phyloP scores from a whole-genome alignment of 768 basidiomycete species.

The Russula lepida region DNA sequence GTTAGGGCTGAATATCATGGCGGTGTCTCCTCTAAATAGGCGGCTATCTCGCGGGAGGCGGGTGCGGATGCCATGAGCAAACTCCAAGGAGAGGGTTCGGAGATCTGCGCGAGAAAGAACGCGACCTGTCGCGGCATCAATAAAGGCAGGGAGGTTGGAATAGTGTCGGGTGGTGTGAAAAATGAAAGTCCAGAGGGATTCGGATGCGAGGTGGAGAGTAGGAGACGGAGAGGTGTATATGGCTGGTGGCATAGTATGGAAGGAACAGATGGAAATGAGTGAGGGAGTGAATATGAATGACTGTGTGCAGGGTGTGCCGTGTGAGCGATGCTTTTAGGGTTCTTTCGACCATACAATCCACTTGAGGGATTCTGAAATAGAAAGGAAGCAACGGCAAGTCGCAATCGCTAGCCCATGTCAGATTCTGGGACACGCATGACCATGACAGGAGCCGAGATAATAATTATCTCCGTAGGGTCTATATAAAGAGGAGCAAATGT shows the following conservation, averaged over 20 bases:
- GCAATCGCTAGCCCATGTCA: background rate
- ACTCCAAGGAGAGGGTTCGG: constrained; percentile 42
- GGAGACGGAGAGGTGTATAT: constrained; percentile 4
- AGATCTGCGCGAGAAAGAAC: constrained; percentile 49
- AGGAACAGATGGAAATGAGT: background rate
- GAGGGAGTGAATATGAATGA: background rate
- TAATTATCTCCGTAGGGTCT: too few relatives aligned
- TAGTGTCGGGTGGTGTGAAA: constrained; percentile 7
- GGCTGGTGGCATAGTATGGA: constrained; percentile 20
- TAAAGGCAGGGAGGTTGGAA: constrained; percentile 40
- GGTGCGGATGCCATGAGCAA: constrained; percentile 50
- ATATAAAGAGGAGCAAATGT: too few relatives aligned
- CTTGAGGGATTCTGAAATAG: background rate
- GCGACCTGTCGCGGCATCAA: constrained; percentile 55
- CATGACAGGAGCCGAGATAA: background rate
- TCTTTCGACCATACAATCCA: background rate
- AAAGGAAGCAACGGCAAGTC: background rate
- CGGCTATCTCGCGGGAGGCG: constrained; percentile 22
- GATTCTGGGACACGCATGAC: background rate
- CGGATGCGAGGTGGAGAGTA: constrained; percentile 19
- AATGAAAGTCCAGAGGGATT: constrained; percentile 17
- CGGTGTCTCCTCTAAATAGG: constrained; percentile 44
- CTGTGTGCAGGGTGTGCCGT: background rate
- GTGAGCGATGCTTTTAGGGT: background rate
- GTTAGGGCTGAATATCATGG: constrained; percentile 65